Evolutionary conservation across 768 basidiomycete genomes (phyloP), one percentile per base, ranked within the genome.

Genomic region (Boletus rufocinnamomeus): DNA sequence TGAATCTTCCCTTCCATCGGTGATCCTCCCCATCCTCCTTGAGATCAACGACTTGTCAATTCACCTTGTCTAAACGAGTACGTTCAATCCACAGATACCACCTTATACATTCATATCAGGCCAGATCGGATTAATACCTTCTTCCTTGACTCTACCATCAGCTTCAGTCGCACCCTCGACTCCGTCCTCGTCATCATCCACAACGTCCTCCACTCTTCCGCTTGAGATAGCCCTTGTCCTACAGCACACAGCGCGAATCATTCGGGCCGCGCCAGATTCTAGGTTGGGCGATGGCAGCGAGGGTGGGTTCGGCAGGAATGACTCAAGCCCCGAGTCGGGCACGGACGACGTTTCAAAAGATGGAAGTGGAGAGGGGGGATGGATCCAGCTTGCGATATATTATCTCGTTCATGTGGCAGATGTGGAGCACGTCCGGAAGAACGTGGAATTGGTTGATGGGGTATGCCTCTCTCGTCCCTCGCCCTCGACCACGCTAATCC

Each of bases 41-140:
- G 11, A 16, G n/a, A 34, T n/a, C 19, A 19, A 45, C 7, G 37
- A 7, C 6, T 27, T 25, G n/a, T 48, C 13, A 27, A 19, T 4
- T 25, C 35, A 25, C 47, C 16, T 50, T 28, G 25, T 55, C 44
- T 49, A 43, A 59, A 30, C 10, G 23, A 30, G 19, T 3, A 25
- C 44, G 28, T 58, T 52, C 40, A 28, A 45, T 49, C 2, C 49
- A 9, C 64, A 96, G 94, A 86, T 82, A 46, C 84, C 82, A 62
- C 83, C 89, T 52, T 83, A 83, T 6, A 76, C 94, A n/a, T 93
- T 92, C 63, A 78, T 98, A 56, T 97, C 97, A 1, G 97, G 97
- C 4, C 97, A 99, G 70, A 98, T 99, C 47, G 93, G 93, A 0
- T 79, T 99, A 23, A 77, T 95, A 32, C 96, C 97, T 1, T 76